These are phyloP conservation scores for Curvularia verruculosa DNA, from an alignment of 2,329 filamentous ascomycete species.

Conservation along the genomic window DNA sequence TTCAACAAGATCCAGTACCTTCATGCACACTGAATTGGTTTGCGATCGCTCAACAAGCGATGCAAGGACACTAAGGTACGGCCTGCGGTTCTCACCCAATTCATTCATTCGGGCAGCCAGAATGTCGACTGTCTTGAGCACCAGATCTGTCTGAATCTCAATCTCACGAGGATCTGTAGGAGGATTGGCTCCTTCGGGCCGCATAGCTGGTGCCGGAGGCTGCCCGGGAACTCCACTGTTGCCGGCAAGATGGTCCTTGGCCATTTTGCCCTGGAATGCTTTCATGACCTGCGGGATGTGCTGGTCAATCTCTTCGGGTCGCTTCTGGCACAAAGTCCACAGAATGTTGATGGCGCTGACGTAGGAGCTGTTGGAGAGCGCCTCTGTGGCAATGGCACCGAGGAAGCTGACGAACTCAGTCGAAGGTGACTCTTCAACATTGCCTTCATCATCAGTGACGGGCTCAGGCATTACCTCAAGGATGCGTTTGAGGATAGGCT, in stretches of 20 bases:
- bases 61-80: constrained; percentile 93
- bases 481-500: constrained; percentile 79
- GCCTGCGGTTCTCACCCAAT: constrained; percentile 85
- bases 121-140: constrained; percentile 94
- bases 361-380: constrained; percentile 79
- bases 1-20: constrained; percentile 92
- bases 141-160: constrained; percentile 86
- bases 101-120: constrained; percentile 91
- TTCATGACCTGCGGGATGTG: constrained; percentile 92
- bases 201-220: constrained; percentile 41
- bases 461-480: constrained; percentile 84
- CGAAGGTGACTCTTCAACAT: constrained; percentile 74
- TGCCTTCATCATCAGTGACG: constrained; percentile 82
- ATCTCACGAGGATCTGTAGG: constrained; percentile 77
- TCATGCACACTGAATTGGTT: constrained; percentile 84
- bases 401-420: constrained; percentile 88
- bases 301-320: constrained; percentile 84
- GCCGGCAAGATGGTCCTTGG: constrained; percentile 84
- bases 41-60: constrained; percentile 94
- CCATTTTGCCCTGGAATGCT: constrained; percentile 87
- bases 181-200: constrained; percentile 63
- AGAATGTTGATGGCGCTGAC: constrained; percentile 90
- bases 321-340: constrained; percentile 87
- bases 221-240: constrained; percentile 55
- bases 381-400: constrained; percentile 85